Conservation (phyloP, 2,329 filamentous ascomycete species). For the Sphaerulina musiva region DNA sequence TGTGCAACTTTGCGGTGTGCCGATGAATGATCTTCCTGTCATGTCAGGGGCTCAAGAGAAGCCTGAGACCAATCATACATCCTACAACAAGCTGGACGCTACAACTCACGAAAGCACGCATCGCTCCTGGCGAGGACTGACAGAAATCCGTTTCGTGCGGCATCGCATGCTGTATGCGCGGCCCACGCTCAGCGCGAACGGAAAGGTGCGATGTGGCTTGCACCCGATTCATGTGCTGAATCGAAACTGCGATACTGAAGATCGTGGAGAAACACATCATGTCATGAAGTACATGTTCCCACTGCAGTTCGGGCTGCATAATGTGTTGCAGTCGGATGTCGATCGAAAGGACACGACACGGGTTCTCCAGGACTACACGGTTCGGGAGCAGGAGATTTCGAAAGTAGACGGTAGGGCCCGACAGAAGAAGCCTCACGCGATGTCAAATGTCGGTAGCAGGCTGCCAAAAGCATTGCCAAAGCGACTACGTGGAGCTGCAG, state of each 20-base stretch:
- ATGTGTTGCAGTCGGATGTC: conserved; percentile 73
- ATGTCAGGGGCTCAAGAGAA: neutral
- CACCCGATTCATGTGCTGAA: conserved; percentile 80
- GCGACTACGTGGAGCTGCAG: conserved; percentile 57
- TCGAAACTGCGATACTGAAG: conserved; percentile 50
- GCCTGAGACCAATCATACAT: neutral
- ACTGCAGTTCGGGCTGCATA: conserved; percentile 80
- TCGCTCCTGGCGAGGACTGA: conserved; percentile 11
- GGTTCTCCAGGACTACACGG: conserved; percentile 74
- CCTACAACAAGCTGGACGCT: neutral
- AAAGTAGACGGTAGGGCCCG: neutral
- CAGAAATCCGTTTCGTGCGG: conserved; percentile 63
- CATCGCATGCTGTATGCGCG: conserved; percentile 81
- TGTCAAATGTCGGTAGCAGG: neutral
- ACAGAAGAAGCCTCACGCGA: neutral
- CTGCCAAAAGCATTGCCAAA: conserved; percentile 48
- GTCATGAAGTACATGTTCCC: conserved; percentile 93
- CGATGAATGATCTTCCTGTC: conserved; percentile 44
- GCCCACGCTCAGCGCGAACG: conserved; percentile 61
- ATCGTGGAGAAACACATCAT: conserved; percentile 55
- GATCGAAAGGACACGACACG: conserved; percentile 62
- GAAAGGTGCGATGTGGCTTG: conserved; percentile 65
- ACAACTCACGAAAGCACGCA: neutral
- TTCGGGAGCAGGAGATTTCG: conserved; percentile 74
- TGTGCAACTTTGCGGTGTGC: conserved; percentile 70